Evolutionary conservation across 495 filamentous ascomycete species (phyloP), one percentile per base, ranked within the genome.

Genomic region (Aspergillus biplanus): DNA sequence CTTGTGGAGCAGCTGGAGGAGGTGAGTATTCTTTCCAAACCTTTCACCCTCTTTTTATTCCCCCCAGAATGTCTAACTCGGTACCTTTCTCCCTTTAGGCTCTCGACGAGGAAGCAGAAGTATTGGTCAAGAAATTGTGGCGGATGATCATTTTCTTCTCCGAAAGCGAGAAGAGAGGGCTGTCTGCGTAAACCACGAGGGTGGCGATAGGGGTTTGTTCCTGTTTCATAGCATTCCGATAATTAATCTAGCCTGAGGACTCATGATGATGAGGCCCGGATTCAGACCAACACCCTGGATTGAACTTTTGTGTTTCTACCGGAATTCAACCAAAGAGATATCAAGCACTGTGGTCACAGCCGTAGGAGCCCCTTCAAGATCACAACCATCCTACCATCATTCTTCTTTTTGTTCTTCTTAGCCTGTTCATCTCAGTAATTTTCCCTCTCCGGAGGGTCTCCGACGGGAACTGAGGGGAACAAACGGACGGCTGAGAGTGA

Each of bases 121-220:
- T 89, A 9, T 78, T 99, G 66, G 95, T 98, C 18, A 94, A 90
- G 85, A 98, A 97, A 77, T 83, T 99, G 33, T 99, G 95, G 95
- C 86, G 95, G 50, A 96, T 98, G 93, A 85, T 97, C 54, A 97
- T 98, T 73, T 98, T 97, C 88, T 98, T 93, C 69, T 94, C 91
- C 32, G 95, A 99, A 78, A 90, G 88, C 69, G 95, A 97, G 85
- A 97, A 95, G 80, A 84, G 92, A 60, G 94, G 95, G 1, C 78
- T 96, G 42, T 91, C 90, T 32, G 86, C 86, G 21, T 91, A 80
- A 60, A 57, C 31, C 13, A 9, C 39, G 32, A 27, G 55, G 21
- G 33, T 9, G 21, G 11, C 16, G 33, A 44, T 18, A 18, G 21
- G 9, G 47, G 6, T 4, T 50, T 31, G n/a, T 50, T 31, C 16